Percentiles rank a stretch among this genome's conserved stretches.
These are phyloP conservation scores for Biscogniauxia marginata DNA, from an alignment of 2,329 filamentous ascomycete species.

Conservation along the genomic window DNA sequence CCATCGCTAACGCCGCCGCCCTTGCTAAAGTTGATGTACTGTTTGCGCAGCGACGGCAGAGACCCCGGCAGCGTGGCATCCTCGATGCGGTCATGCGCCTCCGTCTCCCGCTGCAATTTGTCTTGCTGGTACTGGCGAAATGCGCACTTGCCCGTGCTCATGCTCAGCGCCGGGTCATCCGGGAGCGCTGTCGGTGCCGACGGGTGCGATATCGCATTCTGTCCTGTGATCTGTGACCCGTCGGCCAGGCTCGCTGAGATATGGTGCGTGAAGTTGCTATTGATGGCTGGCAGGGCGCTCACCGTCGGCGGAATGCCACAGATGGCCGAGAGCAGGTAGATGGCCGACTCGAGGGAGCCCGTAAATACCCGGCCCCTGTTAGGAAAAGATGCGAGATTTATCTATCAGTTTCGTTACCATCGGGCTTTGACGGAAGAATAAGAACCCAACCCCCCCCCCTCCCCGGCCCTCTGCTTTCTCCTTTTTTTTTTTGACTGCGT, in stretches of 20 bases:
- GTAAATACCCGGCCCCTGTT: conserved; percentile 75
- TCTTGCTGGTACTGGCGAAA: no score
- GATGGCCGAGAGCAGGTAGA: conserved; percentile 84
- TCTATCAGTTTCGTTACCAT: not conserved
- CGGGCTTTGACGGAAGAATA: no score
- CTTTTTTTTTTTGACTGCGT: no score
- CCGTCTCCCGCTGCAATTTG: conserved; percentile 37
- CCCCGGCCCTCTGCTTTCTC: no score
- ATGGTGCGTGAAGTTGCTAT: conserved; percentile 93
- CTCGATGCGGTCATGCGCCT: conserved; percentile 65
- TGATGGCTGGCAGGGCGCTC: conserved; percentile 83
- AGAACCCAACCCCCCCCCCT: no score
- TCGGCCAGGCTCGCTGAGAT: conserved; percentile 81
- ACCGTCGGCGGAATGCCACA: conserved; percentile 78
- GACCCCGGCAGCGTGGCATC: conserved; percentile 81
- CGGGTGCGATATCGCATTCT: conserved; percentile 90
- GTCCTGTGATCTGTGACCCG: conserved; percentile 78
- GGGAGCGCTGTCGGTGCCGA: conserved; percentile 59
- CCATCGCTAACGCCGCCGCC: not conserved
- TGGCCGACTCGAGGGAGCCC: conserved; percentile 87
- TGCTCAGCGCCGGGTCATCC: conserved; percentile 26
- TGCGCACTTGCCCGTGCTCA: conserved; percentile 3
- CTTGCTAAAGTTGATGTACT: conserved; percentile 83
- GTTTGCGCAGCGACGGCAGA: conserved; percentile 73
- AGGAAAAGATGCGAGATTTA: not conserved